phyloP scores from a whole-genome alignment of 2,329 filamentous ascomycete species.

The Calonectria pteridis region DNA sequence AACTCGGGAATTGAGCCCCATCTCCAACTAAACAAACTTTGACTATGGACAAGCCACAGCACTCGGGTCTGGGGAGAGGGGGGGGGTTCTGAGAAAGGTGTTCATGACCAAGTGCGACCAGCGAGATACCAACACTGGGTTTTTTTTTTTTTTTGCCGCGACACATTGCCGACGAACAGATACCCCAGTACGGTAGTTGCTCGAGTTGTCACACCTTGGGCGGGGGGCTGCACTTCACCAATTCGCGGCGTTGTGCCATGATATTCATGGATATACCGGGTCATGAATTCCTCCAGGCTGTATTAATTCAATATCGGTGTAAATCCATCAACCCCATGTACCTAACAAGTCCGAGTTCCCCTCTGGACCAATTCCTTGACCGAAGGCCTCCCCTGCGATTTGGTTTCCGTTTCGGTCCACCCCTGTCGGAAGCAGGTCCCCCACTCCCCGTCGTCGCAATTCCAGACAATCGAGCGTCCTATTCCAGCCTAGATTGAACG shows the following conservation, averaged over 20 bases:
- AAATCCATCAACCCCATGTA: slow-evolving; percentile 7
- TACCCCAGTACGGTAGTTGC: neutral
- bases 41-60: slow-evolving; percentile 30
- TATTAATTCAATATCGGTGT: slow-evolving; percentile 8
- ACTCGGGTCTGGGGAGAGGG: slow-evolving; percentile 22
- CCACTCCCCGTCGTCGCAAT: slow-evolving; percentile 43
- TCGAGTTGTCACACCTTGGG: slow-evolving; percentile 19
- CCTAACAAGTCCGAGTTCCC: neutral
- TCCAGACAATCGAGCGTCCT: slow-evolving; percentile 36
- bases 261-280: slow-evolving; percentile 1
- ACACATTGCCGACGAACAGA: slow-evolving; percentile 7
- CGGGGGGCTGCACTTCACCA: slow-evolving; percentile 2
- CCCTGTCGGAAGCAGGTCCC: slow-evolving; percentile 34
- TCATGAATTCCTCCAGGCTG: slow-evolving; percentile 1
- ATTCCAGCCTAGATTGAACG: slow-evolving; percentile 26
- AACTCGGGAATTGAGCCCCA: slow-evolving; percentile 28
- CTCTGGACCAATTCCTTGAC: slow-evolving; percentile 25
- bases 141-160: slow-evolving; percentile 23
- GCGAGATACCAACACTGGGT: neutral
- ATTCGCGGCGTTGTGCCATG: slow-evolving; percentile 12
- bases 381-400: slow-evolving; percentile 38
- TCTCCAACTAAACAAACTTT: slow-evolving; percentile 42
- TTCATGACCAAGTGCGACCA: slow-evolving; percentile 5
- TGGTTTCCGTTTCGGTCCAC: slow-evolving; percentile 42
- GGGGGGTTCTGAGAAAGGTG: too few species aligned